phyloP scores from a whole-genome alignment of 768 basidiomycete species.

The Phaeolepiota aurea region DNA sequence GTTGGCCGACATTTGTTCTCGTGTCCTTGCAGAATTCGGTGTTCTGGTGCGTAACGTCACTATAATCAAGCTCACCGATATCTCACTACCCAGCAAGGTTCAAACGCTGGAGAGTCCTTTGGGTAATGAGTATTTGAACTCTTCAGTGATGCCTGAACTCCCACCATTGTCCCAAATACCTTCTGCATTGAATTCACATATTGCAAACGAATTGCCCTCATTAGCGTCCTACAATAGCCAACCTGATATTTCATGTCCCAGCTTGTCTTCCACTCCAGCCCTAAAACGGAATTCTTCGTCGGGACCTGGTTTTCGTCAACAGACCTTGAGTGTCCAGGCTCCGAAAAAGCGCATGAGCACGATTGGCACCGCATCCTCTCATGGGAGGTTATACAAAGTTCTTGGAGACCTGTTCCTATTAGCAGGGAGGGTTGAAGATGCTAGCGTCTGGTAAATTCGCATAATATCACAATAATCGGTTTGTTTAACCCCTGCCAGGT shows the following conservation, averaged over 20 bases:
- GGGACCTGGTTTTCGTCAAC: slow-evolving; percentile 41
- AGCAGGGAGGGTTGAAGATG: slow-evolving; percentile 79
- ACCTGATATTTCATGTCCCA: slow-evolving; percentile 39
- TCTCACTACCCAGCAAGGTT: slow-evolving; percentile 34
- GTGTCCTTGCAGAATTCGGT: slow-evolving; percentile 80
- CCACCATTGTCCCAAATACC: slow-evolving; percentile 58
- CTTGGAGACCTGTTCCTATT: slow-evolving; percentile 85
- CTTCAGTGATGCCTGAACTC: slow-evolving; percentile 51
- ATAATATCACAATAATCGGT: neutral
- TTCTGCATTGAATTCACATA: slow-evolving; percentile 38
- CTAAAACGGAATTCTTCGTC: slow-evolving; percentile 50
- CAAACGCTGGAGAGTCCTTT: slow-evolving; percentile 73
- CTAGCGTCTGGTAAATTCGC: slow-evolving; percentile 59
- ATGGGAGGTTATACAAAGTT: slow-evolving; percentile 82
- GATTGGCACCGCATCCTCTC: slow-evolving; percentile 65
- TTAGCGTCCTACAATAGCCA: slow-evolving; percentile 46
- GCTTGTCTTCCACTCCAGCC: slow-evolving; percentile 28
- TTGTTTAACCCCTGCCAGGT: slow-evolving; percentile 40
- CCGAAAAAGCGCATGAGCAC: slow-evolving; percentile 56
- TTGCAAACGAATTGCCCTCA: slow-evolving; percentile 35
- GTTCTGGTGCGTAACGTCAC: slow-evolving; percentile 51
- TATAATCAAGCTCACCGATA: slow-evolving; percentile 1
- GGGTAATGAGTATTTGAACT: slow-evolving; percentile 82
- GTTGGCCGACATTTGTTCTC: slow-evolving; percentile 82
- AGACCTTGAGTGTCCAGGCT: slow-evolving; percentile 36